phyloP scores from a whole-genome alignment of 345 rosid genomes.

The Moricandia arvensis region DNA sequence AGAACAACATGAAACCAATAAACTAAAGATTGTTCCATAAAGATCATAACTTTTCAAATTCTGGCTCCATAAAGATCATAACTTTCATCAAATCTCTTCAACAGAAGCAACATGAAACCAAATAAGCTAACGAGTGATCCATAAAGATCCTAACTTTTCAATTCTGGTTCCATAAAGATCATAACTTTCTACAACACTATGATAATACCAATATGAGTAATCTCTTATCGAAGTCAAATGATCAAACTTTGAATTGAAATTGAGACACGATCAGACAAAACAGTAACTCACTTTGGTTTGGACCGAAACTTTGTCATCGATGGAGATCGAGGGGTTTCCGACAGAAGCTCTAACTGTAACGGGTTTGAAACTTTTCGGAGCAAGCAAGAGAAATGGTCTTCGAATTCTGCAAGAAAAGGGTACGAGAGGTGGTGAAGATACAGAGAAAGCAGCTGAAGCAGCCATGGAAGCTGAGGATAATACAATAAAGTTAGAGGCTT shows the following conservation, averaged over 20 bases:
- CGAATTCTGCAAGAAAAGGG: slow-evolving; percentile 42
- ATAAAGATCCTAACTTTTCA: too few species aligned
- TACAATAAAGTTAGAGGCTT: not conserved
- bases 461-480: slow-evolving; percentile 34
- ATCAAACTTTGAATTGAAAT: not conserved
- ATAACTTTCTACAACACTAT: too few species aligned
- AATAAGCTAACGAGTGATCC: too few species aligned
- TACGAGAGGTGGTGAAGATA: slow-evolving; percentile 40
- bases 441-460: slow-evolving; percentile 43
- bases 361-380: slow-evolving; percentile 40
- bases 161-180: too few species aligned
- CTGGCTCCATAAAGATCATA: not conserved
- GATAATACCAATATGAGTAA: too few species aligned
- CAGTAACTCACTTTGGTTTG: slow-evolving; percentile 51
- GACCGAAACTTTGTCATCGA: slow-evolving; percentile 38
- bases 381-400: slow-evolving; percentile 31
- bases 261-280: not conserved
- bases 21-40: not conserved
- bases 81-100: not conserved
- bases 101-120: too few species aligned
- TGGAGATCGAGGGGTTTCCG: slow-evolving; percentile 42
- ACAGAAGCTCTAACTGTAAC: slow-evolving; percentile 59
- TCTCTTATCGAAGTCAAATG: too few species aligned
- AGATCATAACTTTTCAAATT: not conserved
- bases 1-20: slow-evolving; percentile 18